Base-by-base conservation (phyloP, 768 basidiomycete genomes). In the Hemileccinum rubropunctum region DNA sequence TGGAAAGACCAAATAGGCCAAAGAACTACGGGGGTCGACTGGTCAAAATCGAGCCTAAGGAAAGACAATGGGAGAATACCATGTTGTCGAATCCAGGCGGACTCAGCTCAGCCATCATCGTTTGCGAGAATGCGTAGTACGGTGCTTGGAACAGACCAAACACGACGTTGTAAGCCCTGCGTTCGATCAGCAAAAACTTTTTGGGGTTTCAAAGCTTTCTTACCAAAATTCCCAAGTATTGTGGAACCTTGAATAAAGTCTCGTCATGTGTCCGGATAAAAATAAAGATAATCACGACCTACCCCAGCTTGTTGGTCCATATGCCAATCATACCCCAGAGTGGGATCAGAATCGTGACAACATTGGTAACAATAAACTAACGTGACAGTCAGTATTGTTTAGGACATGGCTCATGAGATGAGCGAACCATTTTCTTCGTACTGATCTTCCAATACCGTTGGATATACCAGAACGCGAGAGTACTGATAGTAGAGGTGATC, bases 221-320 rank as follows among this genome's bases (percentile, higher is more conserved):
- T 58, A 84, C 88, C 91, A 95, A 69, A 93, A 93, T 58, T 93
- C 91, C 89, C 90, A 91, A 13, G 59, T 77, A 51, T 90, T 88
- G 62, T 91, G 89, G 69, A 88, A 90, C 2, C 80, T 82, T 34
- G 8, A 12, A 12, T 30, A 23, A 23, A 23, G 8, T 9, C 11
- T 30, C 8, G 11, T 12, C n/a, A n/a, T 36, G n/a, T n/a, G 15
- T 17, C 35, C 15, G 15, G 18, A 23, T 23, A 34, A 36, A 14
- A 28, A 20, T 9, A 15, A 6, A 39, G n/a, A 0, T 13, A 14
- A 43, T 14, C 18, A 63, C 1, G 1, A 50, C 78, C 18, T 56
- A 87, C 84, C 90, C 90, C 42, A 93, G 58, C 51, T 76, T 86
- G 9, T 70, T 53, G 0, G 89, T 90, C 88, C 90, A 90, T 42